Percentiles rank a stretch among this genome's conserved stretches.
Conservation (phyloP, 441 rosid species). For the Gossypium laxum region DNA sequence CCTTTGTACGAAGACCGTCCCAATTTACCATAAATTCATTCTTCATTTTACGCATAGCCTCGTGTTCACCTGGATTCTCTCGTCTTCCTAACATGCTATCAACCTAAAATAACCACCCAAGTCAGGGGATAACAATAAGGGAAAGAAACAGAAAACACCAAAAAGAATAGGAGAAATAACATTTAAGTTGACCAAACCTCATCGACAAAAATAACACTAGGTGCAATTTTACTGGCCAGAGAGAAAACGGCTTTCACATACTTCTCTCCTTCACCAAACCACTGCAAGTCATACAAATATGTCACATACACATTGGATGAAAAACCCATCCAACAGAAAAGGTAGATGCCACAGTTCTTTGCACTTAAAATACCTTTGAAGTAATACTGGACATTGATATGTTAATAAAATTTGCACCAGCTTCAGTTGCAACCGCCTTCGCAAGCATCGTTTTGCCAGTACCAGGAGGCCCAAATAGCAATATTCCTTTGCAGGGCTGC, state of each 20-base stretch:
- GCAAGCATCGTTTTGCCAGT: constrained; percentile 99
- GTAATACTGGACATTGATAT: constrained; percentile 99
- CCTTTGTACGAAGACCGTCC: constrained; percentile 95
- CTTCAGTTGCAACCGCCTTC: constrained; percentile 97
- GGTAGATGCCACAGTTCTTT: not conserved
- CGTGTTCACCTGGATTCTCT: constrained; percentile 97
- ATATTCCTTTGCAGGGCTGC: constrained; percentile 86
- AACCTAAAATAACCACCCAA: constrained; percentile 42
- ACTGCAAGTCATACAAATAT: constrained; percentile 43
- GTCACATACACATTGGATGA: constrained; percentile 8
- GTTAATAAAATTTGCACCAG: constrained; percentile 95
- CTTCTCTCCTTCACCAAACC: constrained; percentile 99
- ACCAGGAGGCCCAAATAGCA: constrained; percentile 98
- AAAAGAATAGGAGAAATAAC: not conserved
- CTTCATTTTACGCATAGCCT: constrained; percentile 99
- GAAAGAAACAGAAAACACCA: not conserved
- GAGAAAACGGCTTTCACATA: constrained; percentile 95
- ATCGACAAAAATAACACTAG: constrained; percentile 87
- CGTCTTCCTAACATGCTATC: constrained; percentile 98
- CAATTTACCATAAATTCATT: constrained; percentile 97
- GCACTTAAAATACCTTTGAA: constrained; percentile 57
- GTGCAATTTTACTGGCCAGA: constrained; percentile 96
- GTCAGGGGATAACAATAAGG: not conserved
- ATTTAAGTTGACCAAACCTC: constrained; percentile 51
- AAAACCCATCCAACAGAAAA: not conserved